Evolutionary conservation across 768 basidiomycete genomes (phyloP).

Genomic region (Tulasnella sp.): DNA sequence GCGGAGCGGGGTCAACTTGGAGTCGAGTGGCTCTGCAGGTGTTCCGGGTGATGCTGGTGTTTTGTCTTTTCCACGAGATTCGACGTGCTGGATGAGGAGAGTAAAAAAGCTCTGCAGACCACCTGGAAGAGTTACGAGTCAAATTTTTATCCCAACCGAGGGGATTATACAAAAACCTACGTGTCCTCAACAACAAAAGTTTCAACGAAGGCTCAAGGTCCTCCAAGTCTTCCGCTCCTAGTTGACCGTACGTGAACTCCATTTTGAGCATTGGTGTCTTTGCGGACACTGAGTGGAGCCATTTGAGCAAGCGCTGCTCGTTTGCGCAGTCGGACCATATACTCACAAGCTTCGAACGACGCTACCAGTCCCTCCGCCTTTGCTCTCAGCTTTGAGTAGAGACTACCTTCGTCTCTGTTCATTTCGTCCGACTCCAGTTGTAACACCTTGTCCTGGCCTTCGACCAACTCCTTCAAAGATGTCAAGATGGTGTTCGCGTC

Average conservation of each 20-base stretch:
- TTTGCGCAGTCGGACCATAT: not conserved
- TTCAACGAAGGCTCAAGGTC: constrained; percentile 28
- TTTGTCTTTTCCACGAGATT: not conserved
- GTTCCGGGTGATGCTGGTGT: constrained; percentile 7
- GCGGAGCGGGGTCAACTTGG: not conserved
- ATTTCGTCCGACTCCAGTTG: not conserved
- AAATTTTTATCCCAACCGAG: not conserved
- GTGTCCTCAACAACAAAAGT: constrained; percentile 27
- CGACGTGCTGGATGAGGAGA: constrained; percentile 19
- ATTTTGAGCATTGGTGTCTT: constrained; percentile 4
- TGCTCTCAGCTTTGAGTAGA: not conserved
- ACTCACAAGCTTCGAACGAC: not conserved
- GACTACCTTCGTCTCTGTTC: not conserved
- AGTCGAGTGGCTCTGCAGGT: constrained; percentile 2
- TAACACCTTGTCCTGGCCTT: not conserved
- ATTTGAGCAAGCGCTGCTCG: not conserved
- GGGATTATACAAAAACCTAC: constrained; percentile 20
- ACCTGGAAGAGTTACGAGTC: constrained; percentile 18
- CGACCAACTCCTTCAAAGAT: not conserved
- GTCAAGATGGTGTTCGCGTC: not conserved
- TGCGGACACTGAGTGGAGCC: not conserved
- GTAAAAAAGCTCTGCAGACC: constrained; percentile 27
- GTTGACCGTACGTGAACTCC: constrained; percentile 9
- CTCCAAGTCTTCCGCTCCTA: constrained; percentile 27
- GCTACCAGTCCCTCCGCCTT: not conserved